A percentile compares a stretch with the other conserved stretches of the same genome.
phyloP scores from a whole-genome alignment of 768 basidiomycete species.

The Psilocybe azurescens region DNA sequence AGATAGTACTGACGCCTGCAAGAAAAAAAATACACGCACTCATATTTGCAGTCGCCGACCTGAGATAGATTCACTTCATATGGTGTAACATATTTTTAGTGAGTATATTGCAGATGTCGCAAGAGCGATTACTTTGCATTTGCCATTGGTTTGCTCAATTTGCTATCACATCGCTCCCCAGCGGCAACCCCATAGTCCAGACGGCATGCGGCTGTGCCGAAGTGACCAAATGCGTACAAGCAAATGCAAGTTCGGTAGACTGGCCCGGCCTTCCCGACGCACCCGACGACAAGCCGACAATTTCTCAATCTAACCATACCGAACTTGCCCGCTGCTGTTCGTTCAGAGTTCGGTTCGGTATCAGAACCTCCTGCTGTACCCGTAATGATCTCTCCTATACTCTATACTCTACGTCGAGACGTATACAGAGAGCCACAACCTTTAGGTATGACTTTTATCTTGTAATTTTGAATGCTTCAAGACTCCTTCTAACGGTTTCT shows the following conservation, averaged over 20 bases:
- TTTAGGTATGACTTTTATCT: not conserved
- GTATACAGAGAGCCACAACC: not conserved
- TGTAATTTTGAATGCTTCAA: no score
- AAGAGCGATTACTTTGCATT: no score
- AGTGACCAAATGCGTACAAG: not conserved
- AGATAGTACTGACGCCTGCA: no score
- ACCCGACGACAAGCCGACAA: not conserved
- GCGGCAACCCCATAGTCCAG: no score
- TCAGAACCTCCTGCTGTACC: not conserved
- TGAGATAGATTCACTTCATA: no score
- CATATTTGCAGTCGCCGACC: no score
- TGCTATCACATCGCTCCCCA: no score
- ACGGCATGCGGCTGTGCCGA: not conserved
- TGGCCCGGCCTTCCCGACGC: not conserved
- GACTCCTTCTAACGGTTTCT: no score
- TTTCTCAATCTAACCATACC: not conserved
- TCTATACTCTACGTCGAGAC: not conserved
- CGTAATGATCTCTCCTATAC: not conserved
- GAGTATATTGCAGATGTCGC: no score
- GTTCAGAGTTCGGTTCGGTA: not conserved
- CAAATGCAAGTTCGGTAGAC: not conserved
- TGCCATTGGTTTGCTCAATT: no score
- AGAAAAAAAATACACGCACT: no score
- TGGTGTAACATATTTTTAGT: no score
- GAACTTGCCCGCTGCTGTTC: not conserved